Percentiles rank a stretch among this genome's conserved stretches.
These are phyloP conservation scores for Cladophialophora yegresii DNA, from an alignment of 2,329 filamentous ascomycete genomes.

Conservation along the genomic window DNA sequence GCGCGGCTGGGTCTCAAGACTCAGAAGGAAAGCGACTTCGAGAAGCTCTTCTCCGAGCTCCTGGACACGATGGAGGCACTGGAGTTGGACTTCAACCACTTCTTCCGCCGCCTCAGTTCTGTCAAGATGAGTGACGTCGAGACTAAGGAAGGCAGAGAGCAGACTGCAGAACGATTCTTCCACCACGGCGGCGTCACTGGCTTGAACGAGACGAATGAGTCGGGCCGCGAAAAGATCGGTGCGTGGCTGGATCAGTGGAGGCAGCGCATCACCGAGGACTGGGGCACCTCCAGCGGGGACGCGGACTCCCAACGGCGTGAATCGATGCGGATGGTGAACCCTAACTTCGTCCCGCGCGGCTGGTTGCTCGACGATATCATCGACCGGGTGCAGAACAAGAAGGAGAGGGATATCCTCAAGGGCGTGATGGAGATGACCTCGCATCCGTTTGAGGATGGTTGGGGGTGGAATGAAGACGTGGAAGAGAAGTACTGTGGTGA, in stretches of 20 bases:
- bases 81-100: slow-evolving; percentile 90
- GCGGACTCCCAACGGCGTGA: slow-evolving; percentile 64
- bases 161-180: slow-evolving; percentile 75
- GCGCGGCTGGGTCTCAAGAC: slow-evolving; percentile 73
- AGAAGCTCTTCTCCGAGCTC: slow-evolving; percentile 75
- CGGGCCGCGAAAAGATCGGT: slow-evolving; percentile 66
- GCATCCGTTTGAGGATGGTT: slow-evolving; percentile 77
- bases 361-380: slow-evolving; percentile 97
- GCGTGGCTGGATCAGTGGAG: slow-evolving; percentile 83
- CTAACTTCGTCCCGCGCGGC: slow-evolving; percentile 84
- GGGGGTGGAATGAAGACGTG: slow-evolving; percentile 64
- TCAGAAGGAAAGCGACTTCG: slow-evolving; percentile 72
- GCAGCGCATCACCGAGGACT: slow-evolving; percentile 71
- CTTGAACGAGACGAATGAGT: slow-evolving; percentile 60
- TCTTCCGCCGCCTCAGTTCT: slow-evolving; percentile 76
- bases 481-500: slow-evolving; percentile 83
- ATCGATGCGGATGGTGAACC: slow-evolving; percentile 84
- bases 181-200: slow-evolving; percentile 69
- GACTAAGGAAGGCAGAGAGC: slow-evolving; percentile 63
- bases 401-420: slow-evolving; percentile 75
- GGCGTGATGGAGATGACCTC: slow-evolving; percentile 80
- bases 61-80: slow-evolving; percentile 79
- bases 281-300: slow-evolving; percentile 56
- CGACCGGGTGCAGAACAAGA: slow-evolving; percentile 78
- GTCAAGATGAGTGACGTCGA: slow-evolving; percentile 65